Base-by-base conservation (phyloP, 768 basidiomycete species). In the Baorangia bicolor region DNA sequence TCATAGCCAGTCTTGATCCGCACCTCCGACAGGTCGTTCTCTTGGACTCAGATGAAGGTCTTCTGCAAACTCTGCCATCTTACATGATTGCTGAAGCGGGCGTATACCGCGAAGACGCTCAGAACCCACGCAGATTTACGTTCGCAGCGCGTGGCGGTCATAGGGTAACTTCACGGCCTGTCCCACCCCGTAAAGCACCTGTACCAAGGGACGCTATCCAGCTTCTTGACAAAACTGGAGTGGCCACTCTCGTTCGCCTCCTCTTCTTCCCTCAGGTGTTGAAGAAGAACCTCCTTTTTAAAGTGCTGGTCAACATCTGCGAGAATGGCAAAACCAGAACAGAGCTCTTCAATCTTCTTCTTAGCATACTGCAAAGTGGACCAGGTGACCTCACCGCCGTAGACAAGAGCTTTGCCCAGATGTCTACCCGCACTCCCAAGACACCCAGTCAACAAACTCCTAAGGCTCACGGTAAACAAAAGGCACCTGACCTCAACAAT, bases 181-280 rank as follows among this genome's bases (percentile, higher is more conserved):
- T 70, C 4, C 61, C 72, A 2, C 63, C 74, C 4, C 80, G 82
- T 35, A 91, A 89, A 65, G 71, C 75, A 20, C 67, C 77, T 30
- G 73, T 77, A 11, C 79, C 83, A 37, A 88, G 95, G 37, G 95
- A 99, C 62, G 91, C 95, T 2, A 91, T 98, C 28, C 91, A 93
- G 65, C 83, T 99, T 2, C 81, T 99, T 42, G 97, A 99, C 69
- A 96, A 92, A 64, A 71, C 82, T 7, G 92, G 94, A 14, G 83
- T 98, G 43, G 91, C 94, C 0, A 87, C 88, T 23, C 84, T 99
- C 18, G 86, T 98, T 39, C 86, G 95, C 49, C 83, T 98, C 9
- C 81, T 99, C 21, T 99, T 99, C 80, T 97, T 94, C 81, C 97
- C 97, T 5, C 92, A 97, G 61, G 87, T 94, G 21, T 77, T 92